Base-by-base conservation (phyloP, 352 stramenopile genomes). In the Pythium dissotocum region DNA sequence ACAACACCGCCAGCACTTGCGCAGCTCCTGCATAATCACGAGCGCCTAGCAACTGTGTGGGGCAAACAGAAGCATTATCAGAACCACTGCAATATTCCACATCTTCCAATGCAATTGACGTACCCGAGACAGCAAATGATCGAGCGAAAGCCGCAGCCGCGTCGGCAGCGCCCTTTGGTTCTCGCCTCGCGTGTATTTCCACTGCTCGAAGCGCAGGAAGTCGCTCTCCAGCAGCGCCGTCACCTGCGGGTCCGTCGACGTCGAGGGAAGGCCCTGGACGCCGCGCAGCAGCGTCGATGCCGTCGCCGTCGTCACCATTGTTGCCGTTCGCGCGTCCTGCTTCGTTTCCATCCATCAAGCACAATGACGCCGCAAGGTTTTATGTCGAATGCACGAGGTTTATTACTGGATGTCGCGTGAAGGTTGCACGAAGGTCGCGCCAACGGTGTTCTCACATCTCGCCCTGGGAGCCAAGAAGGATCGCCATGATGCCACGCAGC, bases 21-120 rank as follows among this genome's bases (percentile, higher is more conserved):
- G 83, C 80, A 2, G 85, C 87, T 0, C 82, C 87, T 35, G 68
- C 76, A 68, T 87, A 95, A 57, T 95, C 87, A 53, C 87, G 73
- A 63, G 77, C 87, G 9, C 81, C 82, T 13, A 91, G 65, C 6
- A 95, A 66, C 87, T 95, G 42, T 30, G 28, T 30, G 28, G 2
- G 2, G 2, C 8, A 52, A 57, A 35, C 36, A 10, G 36, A 5
- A 28, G 36, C 13, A 32, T 10, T 42, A 5, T 48, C 6, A 63
- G 46, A 3, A 61, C 6, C 57, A 30, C 44, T 9, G 16, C n/a
- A 35, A 46, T 26, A 16, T 0, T 12, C 12, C 30, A 28, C 24
- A 30, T 30, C 28, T 30, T 30, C 28, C 28, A 30, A 30, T 30
- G 28, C 28, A 30, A 30, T 2, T 30, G 28, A 73, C 72, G 67